A percentile compares a stretch with the other conserved stretches of the same genome.
Conservation (phyloP, 192 early-diverging fungal species). For the Coemansia brasiliensis region DNA sequence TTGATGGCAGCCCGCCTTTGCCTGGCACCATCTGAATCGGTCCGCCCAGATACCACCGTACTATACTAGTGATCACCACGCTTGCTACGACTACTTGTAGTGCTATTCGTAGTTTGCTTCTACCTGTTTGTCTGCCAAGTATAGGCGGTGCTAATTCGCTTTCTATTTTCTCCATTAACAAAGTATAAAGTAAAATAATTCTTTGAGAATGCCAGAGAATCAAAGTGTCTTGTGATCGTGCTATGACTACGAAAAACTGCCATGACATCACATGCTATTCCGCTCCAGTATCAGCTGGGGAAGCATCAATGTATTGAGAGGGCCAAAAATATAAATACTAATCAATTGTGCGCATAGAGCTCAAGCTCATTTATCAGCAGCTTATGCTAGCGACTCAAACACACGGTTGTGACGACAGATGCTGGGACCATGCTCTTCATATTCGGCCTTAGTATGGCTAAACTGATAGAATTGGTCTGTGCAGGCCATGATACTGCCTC, state of each 20-base stretch:
- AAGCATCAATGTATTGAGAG: too few species aligned
- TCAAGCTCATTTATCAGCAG: neutral
- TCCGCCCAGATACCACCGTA: slow-evolving; percentile 18
- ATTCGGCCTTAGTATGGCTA: slow-evolving; percentile 97
- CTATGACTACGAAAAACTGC: too few species aligned
- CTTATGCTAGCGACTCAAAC: slow-evolving; percentile 61
- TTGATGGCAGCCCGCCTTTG: neutral
- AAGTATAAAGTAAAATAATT: too few species aligned
- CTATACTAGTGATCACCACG: slow-evolving; percentile 9
- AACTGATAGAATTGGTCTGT: slow-evolving; percentile 86
- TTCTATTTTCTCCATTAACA: neutral
- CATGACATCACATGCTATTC: too few species aligned
- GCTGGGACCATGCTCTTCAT: slow-evolving; percentile 95
- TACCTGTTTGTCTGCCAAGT: neutral
- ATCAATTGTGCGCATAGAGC: too few species aligned
- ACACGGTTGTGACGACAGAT: slow-evolving; percentile 93
- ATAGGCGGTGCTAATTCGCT: neutral
- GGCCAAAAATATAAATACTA: too few species aligned
- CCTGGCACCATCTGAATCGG: slow-evolving; percentile 35
- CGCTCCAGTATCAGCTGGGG: too few species aligned
- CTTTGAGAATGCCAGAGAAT: too few species aligned
- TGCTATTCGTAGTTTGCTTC: neutral
- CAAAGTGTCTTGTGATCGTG: too few species aligned
- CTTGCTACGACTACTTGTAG: neutral
- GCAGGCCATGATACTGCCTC: slow-evolving; percentile 90